Percentiles rank a stretch among this genome's conserved stretches.
phyloP scores from a whole-genome alignment of 495 filamentous ascomycete species.

The Entonaema liquescens region DNA sequence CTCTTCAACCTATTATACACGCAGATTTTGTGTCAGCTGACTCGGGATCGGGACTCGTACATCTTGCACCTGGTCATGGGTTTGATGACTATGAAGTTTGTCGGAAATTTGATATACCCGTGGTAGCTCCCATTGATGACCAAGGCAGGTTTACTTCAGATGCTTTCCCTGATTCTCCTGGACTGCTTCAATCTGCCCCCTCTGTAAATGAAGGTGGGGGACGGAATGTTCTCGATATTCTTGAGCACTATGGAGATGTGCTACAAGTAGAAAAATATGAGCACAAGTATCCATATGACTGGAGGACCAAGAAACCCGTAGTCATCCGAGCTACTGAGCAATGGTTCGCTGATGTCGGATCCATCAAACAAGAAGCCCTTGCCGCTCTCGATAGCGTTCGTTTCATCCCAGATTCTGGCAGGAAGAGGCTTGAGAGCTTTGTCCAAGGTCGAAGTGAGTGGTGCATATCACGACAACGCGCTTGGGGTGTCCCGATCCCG shows the following conservation, averaged over 20 bases:
- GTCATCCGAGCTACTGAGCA: slow-evolving; percentile 93
- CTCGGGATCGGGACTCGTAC: slow-evolving; percentile 91
- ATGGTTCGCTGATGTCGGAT: slow-evolving; percentile 94
- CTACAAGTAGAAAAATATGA: slow-evolving; percentile 71
- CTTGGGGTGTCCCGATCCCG: slow-evolving; percentile 96
- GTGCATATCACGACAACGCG: slow-evolving; percentile 98
- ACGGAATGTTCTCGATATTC: slow-evolving; percentile 70
- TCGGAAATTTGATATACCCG: slow-evolving; percentile 66
- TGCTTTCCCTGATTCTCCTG: slow-evolving; percentile 72
- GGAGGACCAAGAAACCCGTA: slow-evolving; percentile 91
- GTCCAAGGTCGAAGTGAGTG: slow-evolving; percentile 89
- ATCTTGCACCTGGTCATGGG: slow-evolving; percentile 93
- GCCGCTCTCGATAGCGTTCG: slow-evolving; percentile 71
- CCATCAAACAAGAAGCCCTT: slow-evolving; percentile 77
- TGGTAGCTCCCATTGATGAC: slow-evolving; percentile 82
- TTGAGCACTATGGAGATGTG: slow-evolving; percentile 61
- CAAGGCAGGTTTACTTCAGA: slow-evolving; percentile 79
- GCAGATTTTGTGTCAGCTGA: slow-evolving; percentile 87
- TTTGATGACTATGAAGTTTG: slow-evolving; percentile 96
- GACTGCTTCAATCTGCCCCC: slow-evolving; percentile 58
- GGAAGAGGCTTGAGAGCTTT: slow-evolving; percentile 79
- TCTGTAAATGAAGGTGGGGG: slow-evolving; percentile 67
- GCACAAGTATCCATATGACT: slow-evolving; percentile 98
- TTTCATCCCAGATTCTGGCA: slow-evolving; percentile 80
- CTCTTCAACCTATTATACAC: slow-evolving; percentile 73